Evolutionary conservation across 108 stramenopile genomes (phyloP).

Genomic region (Chaetoceros tenuissimus): DNA sequence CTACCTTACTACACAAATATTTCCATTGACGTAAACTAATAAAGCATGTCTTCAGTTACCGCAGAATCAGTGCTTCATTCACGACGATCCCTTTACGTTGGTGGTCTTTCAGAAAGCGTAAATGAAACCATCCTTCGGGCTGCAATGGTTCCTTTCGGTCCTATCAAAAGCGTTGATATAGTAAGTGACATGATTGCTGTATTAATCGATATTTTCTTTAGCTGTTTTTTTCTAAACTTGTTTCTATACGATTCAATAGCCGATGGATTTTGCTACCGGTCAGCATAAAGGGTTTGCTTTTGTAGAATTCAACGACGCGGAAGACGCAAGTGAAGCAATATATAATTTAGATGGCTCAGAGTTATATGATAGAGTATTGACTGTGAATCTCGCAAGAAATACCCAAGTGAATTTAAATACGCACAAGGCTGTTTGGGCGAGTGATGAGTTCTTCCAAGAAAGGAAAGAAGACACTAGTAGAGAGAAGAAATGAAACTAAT

Average conservation of each 20-base stretch:
- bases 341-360: constrained; percentile 95
- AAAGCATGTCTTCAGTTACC: not conserved
- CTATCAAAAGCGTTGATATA: constrained; percentile 51
- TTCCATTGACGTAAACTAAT: too few species aligned
- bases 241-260: constrained; percentile 24
- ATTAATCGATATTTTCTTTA: not conserved
- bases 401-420: constrained; percentile 43
- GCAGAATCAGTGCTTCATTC: constrained; percentile 21
- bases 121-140: constrained; percentile 80
- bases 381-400: constrained; percentile 77
- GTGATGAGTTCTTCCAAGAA: constrained; percentile 42
- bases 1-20: too few species aligned
- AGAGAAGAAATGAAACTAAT: not conserved
- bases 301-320: constrained; percentile 82
- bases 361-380: constrained; percentile 74
- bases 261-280: constrained; percentile 70
- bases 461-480: not conserved
- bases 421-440: constrained; percentile 74
- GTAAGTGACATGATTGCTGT: constrained; percentile 2
- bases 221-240: not conserved
- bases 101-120: constrained; percentile 83
- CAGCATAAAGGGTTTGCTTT: constrained; percentile 88
- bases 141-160: constrained; percentile 93
- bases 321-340: constrained; percentile 85
- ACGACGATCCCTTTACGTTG: constrained; percentile 55